Conservation (phyloP, 345 rosid genomes). For the Acer campestre region DNA sequence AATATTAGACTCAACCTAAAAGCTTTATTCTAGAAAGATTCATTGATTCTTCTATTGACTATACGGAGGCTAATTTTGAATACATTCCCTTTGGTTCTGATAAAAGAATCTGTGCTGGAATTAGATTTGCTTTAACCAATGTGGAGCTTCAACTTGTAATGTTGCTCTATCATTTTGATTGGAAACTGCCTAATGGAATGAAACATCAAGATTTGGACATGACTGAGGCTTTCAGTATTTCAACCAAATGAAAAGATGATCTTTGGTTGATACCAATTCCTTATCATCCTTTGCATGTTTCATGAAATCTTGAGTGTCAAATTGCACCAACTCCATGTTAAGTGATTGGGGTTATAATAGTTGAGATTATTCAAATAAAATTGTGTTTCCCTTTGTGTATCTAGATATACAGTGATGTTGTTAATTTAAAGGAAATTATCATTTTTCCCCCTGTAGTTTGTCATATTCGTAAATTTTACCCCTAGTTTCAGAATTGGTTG, state of each 20-base stretch:
- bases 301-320: too few relatives aligned
- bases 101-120: neutral
- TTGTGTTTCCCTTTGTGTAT: too few relatives aligned
- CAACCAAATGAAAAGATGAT: constrained; percentile 24
- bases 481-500: too few relatives aligned
- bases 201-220: constrained; percentile 36
- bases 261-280: constrained; percentile 16
- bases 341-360: too few relatives aligned
- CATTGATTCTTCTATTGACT: constrained; percentile 15
- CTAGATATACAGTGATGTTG: too few relatives aligned
- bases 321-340: too few relatives aligned
- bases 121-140: neutral
- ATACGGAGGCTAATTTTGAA: constrained; percentile 17
- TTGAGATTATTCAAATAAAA: too few relatives aligned
- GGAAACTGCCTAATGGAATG: constrained; percentile 40
- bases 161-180: constrained; percentile 10
- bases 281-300: neutral
- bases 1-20: constrained; percentile 32
- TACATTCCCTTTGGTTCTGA: neutral
- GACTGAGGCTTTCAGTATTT: constrained; percentile 37
- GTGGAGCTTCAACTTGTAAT: constrained; percentile 25
- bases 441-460: too few relatives aligned
- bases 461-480: too few relatives aligned
- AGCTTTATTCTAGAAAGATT: constrained; percentile 35
- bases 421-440: too few relatives aligned